Conservation (phyloP, 352 stramenopile genomes). For the Phytophthora rubi region DNA sequence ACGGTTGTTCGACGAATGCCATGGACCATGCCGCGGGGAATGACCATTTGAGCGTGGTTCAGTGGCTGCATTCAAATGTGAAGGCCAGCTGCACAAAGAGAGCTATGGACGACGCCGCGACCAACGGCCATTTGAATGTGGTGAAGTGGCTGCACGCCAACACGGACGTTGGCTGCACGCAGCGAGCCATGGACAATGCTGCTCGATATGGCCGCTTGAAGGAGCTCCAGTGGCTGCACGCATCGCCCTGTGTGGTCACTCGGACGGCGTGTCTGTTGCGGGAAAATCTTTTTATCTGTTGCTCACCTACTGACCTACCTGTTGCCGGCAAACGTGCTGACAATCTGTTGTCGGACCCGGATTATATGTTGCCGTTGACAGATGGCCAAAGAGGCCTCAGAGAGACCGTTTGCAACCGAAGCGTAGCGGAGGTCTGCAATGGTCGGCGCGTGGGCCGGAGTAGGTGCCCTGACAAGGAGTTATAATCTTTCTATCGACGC, state of each 20-base stretch:
- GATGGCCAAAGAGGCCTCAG: too few relatives aligned
- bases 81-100: neutral
- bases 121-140: neutral
- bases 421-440: too few relatives aligned
- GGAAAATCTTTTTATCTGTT: too few relatives aligned
- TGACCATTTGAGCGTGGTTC: neutral
- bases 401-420: too few relatives aligned
- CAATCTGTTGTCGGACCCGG: too few relatives aligned
- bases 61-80: neutral
- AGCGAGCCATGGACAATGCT: neutral
- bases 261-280: neutral
- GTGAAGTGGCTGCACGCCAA: neutral
- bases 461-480: too few relatives aligned
- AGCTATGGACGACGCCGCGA: neutral
- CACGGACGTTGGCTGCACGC: neutral
- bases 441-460: too few relatives aligned
- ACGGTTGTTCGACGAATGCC: neutral
- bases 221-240: neutral
- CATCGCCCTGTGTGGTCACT: neutral
- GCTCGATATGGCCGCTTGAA: neutral
- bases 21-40: neutral
- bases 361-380: too few relatives aligned
- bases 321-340: too few relatives aligned
- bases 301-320: too few relatives aligned
- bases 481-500: too few relatives aligned